Percentiles rank a stretch among this genome's conserved stretches.
These are phyloP conservation scores for Hysterangium stoloniferum DNA, from an alignment of 768 basidiomycete genomes.

Conservation along the genomic window DNA sequence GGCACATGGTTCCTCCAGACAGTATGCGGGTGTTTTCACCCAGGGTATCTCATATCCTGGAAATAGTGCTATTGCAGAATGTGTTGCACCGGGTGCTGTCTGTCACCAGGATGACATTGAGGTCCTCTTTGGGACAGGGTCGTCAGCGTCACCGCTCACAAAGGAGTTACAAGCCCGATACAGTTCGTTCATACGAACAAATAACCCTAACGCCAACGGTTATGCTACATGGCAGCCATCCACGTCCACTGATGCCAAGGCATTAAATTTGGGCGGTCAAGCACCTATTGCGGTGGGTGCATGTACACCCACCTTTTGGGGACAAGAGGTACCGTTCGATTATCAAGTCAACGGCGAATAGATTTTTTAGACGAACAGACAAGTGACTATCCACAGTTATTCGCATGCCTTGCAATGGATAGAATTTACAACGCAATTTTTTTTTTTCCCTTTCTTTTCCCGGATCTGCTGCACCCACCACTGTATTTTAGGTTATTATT, in stretches of 20 bases:
- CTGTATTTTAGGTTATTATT: no score
- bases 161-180: conserved; percentile 66
- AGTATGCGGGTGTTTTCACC: conserved; percentile 58
- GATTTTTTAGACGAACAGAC: no score
- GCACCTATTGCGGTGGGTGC: conserved; percentile 46
- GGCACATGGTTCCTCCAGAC: conserved; percentile 45
- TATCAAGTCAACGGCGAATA: conserved; percentile 48
- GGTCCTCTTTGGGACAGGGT: conserved; percentile 58
- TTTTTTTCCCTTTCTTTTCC: no score
- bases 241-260: conserved; percentile 42
- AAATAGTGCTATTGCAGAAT: conserved; percentile 50
- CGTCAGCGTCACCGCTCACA: conserved; percentile 47
- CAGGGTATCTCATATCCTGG: conserved; percentile 67
- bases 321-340: conserved; percentile 53
- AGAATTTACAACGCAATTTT: no score
- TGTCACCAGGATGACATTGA: conserved; percentile 82
- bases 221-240: conserved; percentile 48
- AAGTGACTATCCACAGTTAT: no score
- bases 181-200: conserved; percentile 52
- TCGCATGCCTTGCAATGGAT: no score
- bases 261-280: conserved; percentile 54
- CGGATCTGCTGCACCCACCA: no score
- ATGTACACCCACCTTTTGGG: conserved; percentile 65
- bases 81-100: conserved; percentile 46
- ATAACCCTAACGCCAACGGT: conserved; percentile 52